Evolutionary conservation across 1,284 basidiomycete genomes (phyloP).

Genomic region (Tilletiopsis washingtonensis): DNA sequence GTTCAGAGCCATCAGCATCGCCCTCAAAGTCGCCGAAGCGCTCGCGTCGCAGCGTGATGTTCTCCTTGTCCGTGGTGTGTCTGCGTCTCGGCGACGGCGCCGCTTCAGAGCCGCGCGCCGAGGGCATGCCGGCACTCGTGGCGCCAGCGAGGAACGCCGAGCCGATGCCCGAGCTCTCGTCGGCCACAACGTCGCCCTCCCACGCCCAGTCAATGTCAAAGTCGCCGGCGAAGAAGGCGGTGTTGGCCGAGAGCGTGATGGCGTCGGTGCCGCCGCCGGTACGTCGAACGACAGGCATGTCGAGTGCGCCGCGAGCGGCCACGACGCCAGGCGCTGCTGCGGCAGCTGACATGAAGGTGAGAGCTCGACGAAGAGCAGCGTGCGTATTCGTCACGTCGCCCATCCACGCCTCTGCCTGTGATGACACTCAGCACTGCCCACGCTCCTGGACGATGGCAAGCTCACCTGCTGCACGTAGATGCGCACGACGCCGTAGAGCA

Average conservation of each 20-base stretch:
- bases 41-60: not conserved
- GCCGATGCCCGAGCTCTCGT: not conserved
- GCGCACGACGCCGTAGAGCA: slow-evolving; percentile 30
- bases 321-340: not conserved
- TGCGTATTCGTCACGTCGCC: slow-evolving; percentile 15
- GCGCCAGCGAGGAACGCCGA: not conserved
- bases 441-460: not conserved
- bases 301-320: slow-evolving; percentile 5
- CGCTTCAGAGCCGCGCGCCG: not conserved
- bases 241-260: slow-evolving; percentile 16
- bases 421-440: not conserved
- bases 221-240: slow-evolving; percentile 19
- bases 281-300: slow-evolving; percentile 11
- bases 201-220: slow-evolving; percentile 10
- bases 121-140: no score
- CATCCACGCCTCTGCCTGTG: slow-evolving; percentile 13
- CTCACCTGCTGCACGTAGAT: slow-evolving; percentile 23
- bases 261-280: not conserved
- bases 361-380: slow-evolving; percentile 11
- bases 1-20: not conserved
- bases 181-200: not conserved
- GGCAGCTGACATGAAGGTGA: not conserved
- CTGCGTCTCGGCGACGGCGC: not conserved
- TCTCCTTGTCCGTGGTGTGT: not conserved
- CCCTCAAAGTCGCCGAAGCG: not conserved